These are phyloP conservation scores for Leucocoprinus sp. DNA, from an alignment of 768 basidiomycete species.

Conservation along the genomic window DNA sequence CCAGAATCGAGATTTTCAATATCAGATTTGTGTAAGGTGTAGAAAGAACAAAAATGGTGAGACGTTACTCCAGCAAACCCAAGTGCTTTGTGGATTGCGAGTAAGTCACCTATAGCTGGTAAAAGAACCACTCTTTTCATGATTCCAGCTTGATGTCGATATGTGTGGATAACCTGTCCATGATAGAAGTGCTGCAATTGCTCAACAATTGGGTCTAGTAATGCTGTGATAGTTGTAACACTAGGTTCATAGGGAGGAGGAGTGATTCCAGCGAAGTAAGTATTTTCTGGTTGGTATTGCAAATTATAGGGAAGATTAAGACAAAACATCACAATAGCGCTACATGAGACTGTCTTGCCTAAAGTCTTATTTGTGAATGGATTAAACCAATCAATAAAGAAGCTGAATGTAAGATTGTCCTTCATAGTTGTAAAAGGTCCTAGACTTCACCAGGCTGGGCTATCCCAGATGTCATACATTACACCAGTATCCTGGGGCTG, in stretches of 20 bases:
- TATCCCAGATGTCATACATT: constrained; percentile 17
- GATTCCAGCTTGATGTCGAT: constrained; percentile 14
- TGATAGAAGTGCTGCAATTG: constrained; percentile 12
- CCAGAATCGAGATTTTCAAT: constrained; percentile 5
- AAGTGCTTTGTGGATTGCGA: constrained; percentile 16
- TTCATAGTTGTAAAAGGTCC: constrained; percentile 13
- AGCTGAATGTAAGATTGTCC: too few species aligned
- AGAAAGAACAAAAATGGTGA: constrained; percentile 17
- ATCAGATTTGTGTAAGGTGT: too few species aligned
- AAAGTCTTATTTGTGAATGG: constrained; percentile 21
- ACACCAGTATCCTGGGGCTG: background rate
- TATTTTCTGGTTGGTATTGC: constrained; percentile 10
- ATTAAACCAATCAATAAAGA: constrained; percentile 24
- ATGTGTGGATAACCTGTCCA: constrained; percentile 11
- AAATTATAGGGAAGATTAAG: constrained; percentile 15
- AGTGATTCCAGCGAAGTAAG: constrained; percentile 16
- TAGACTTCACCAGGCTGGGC: constrained; percentile 19
- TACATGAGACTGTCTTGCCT: constrained; percentile 15
- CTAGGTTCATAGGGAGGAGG: constrained; percentile 18
- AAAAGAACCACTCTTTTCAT: constrained; percentile 14
- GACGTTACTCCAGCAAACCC: constrained; percentile 16
- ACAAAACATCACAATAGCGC: constrained; percentile 14
- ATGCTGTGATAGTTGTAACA: constrained; percentile 13
- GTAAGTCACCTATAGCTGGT: constrained; percentile 15
- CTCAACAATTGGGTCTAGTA: constrained; percentile 15